These are phyloP conservation scores for Ustilago vetiveriae DNA, from an alignment of 1,284 basidiomycete species.

Conservation along the genomic window DNA sequence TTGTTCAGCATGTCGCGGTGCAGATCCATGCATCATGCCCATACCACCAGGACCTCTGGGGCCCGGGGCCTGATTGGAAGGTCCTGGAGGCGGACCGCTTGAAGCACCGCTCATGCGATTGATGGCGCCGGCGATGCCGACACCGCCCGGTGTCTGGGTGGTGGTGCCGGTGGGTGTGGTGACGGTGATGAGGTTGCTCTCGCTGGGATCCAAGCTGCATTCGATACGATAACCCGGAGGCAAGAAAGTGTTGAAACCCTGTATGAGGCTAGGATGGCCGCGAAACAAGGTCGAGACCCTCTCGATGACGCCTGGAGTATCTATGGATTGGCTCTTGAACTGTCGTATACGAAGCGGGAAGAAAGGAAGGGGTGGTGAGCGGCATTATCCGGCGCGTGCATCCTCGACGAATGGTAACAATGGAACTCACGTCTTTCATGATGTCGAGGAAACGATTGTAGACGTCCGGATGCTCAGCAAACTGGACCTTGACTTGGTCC, in stretches of 20 bases:
- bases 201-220: constrained; percentile 73
- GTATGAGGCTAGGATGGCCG: constrained; percentile 90
- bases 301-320: constrained; percentile 97
- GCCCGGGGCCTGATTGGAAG: constrained; percentile 22
- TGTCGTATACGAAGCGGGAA: constrained; percentile 18
- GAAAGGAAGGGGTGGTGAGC: background rate
- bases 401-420: background rate
- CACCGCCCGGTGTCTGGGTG: constrained; percentile 71
- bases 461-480: constrained; percentile 89
- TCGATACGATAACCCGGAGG: constrained; percentile 97
- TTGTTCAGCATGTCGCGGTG: constrained; percentile 41
- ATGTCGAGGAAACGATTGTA: constrained; percentile 98
- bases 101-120: constrained; percentile 59
- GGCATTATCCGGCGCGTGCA: background rate
- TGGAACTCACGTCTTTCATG: constrained; percentile 81
- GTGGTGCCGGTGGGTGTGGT: constrained; percentile 87
- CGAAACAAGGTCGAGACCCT: constrained; percentile 94
- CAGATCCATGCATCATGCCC: constrained; percentile 42
- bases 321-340: constrained; percentile 73
- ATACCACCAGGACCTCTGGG: constrained; percentile 36
- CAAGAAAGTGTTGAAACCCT: constrained; percentile 99
- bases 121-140: constrained; percentile 62
- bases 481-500: constrained; percentile 90
- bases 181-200: constrained; percentile 87
- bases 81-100: constrained; percentile 20